phyloP scores from a whole-genome alignment of 2,329 filamentous ascomycete species.

The Aspergillus viridinutans region DNA sequence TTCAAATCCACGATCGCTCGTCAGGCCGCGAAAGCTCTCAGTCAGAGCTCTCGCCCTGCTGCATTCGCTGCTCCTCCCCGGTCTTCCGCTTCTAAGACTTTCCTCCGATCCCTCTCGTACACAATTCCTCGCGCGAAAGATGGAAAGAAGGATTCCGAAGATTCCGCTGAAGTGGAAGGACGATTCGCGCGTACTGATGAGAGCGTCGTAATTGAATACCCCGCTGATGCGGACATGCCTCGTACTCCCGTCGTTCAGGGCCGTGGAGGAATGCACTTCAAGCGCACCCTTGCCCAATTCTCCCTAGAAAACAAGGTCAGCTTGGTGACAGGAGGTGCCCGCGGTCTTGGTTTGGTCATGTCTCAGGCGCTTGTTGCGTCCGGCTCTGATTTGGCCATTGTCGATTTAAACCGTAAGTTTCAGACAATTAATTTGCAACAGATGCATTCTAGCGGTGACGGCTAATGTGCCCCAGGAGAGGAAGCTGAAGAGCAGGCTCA shows the following conservation, averaged over 20 bases:
- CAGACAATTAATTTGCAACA: not conserved
- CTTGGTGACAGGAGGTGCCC: constrained; percentile 83
- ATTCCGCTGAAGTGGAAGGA: constrained; percentile 51
- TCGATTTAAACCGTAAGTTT: constrained; percentile 81
- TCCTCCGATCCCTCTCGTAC: constrained; percentile 27
- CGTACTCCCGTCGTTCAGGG: constrained; percentile 67
- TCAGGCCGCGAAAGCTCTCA: constrained; percentile 22
- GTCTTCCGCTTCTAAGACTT: constrained; percentile 10
- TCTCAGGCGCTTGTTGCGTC: constrained; percentile 84
- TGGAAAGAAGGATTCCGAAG: constrained; percentile 23
- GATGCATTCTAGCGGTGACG: not conserved
- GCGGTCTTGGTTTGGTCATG: constrained; percentile 88
- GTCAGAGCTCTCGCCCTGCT: constrained; percentile 16
- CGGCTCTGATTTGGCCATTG: constrained; percentile 83
- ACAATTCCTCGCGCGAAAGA: constrained; percentile 23
- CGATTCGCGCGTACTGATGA: constrained; percentile 76
- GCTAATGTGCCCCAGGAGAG: constrained; percentile 56
- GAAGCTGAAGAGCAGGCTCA: constrained; percentile 75
- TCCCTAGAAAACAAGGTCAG: constrained; percentile 79
- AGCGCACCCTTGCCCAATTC: constrained; percentile 80
- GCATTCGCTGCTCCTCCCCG: constrained; percentile 12
- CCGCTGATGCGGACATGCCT: constrained; percentile 68
- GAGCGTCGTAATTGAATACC: constrained; percentile 72
- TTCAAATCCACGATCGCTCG: constrained; percentile 26
- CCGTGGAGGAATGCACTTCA: constrained; percentile 74